Conservation (phyloP, 2,329 filamentous ascomycete species). For the Aureobasidium namibiae region DNA sequence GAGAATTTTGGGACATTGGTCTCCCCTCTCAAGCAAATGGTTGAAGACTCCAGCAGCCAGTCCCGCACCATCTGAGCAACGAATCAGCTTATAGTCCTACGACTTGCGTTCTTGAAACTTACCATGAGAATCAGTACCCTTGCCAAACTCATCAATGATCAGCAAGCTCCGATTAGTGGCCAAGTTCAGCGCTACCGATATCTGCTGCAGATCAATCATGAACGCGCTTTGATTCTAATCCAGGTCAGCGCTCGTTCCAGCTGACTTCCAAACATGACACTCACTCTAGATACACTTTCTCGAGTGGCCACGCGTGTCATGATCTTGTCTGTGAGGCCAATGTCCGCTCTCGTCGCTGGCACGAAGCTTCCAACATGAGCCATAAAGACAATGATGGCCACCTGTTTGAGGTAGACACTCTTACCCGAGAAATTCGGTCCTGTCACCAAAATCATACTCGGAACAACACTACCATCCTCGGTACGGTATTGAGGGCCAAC, state of each 20-base stretch:
- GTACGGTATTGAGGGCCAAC: not conserved
- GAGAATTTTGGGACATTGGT: slow-evolving; percentile 49
- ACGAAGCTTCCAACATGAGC: slow-evolving; percentile 91
- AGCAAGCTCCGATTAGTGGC: slow-evolving; percentile 70
- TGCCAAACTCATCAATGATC: slow-evolving; percentile 87
- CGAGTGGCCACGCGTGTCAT: slow-evolving; percentile 75
- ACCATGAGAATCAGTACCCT: slow-evolving; percentile 55
- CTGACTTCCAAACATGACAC: not conserved
- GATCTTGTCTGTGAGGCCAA: slow-evolving; percentile 90
- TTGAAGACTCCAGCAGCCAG: slow-evolving; percentile 55
- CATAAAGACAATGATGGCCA: slow-evolving; percentile 82
- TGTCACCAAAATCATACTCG: slow-evolving; percentile 72
- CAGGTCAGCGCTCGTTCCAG: not conserved
- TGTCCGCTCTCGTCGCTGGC: slow-evolving; percentile 64
- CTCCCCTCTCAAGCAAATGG: slow-evolving; percentile 43
- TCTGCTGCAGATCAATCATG: slow-evolving; percentile 81
- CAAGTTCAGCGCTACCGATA: slow-evolving; percentile 65
- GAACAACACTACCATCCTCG: slow-evolving; percentile 24
- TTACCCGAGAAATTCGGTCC: slow-evolving; percentile 97
- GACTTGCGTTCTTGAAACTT: not conserved
- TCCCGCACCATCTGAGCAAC: slow-evolving; percentile 50
- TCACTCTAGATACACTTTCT: slow-evolving; percentile 54
- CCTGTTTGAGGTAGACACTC: slow-evolving; percentile 89
- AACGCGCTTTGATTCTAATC: slow-evolving; percentile 55
- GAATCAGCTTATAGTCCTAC: not conserved